These are phyloP conservation scores for Cornus suecica DNA, from an alignment of 148 eudicot species.

Conservation along the genomic window DNA sequence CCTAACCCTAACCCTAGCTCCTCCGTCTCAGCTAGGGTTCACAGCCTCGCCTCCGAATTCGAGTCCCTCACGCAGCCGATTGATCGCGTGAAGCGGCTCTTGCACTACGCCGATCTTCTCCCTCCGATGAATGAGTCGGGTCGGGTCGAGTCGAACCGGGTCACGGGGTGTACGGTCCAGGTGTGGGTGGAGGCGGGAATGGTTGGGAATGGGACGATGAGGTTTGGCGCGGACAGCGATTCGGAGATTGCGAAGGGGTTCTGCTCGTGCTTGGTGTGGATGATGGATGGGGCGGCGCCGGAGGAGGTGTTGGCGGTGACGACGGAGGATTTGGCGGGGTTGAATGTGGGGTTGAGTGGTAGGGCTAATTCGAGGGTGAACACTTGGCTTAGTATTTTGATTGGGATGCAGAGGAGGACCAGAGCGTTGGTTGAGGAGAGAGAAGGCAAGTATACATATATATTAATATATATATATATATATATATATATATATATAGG, in stretches of 20 bases:
- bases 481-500: too few relatives aligned
- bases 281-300: slow-evolving; percentile 60
- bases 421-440: slow-evolving; percentile 37
- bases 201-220: slow-evolving; percentile 48
- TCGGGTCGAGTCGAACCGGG: slow-evolving; percentile 52
- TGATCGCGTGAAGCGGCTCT: slow-evolving; percentile 65
- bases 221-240: slow-evolving; percentile 74
- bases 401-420: slow-evolving; percentile 73
- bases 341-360: slow-evolving; percentile 74
- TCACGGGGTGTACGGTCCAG: slow-evolving; percentile 74
- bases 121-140: slow-evolving; percentile 45
- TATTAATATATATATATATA: too few relatives aligned
- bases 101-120: slow-evolving; percentile 50
- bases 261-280: slow-evolving; percentile 69
- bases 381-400: slow-evolving; percentile 73
- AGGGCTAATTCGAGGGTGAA: slow-evolving; percentile 72
- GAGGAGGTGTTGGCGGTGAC: slow-evolving; percentile 56
- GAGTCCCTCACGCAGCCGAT: slow-evolving; percentile 56
- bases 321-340: slow-evolving; percentile 69
- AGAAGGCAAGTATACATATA: slow-evolving; percentile 11
- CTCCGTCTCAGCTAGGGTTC: slow-evolving; percentile 24
- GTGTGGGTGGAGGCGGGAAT: slow-evolving; percentile 68
- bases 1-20: background rate
- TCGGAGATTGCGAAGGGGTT: slow-evolving; percentile 90
- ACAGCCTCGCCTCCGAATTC: slow-evolving; percentile 51